phyloP scores from a whole-genome alignment of 192 early-diverging fungal genomes.

The Podila horticola region DNA sequence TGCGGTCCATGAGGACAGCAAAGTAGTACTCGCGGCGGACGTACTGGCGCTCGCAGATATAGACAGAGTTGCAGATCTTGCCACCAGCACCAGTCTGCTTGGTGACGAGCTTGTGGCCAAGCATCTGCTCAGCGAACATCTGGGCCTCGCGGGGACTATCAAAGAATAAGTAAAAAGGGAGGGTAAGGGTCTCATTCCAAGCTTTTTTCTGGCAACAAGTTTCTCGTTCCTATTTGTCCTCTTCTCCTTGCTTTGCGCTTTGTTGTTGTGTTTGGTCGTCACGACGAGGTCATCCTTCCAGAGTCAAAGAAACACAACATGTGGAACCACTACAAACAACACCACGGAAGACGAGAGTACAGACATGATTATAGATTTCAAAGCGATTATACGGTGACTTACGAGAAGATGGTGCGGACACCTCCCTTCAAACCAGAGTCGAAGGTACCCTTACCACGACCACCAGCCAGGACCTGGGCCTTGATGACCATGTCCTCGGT shows the following conservation, averaged over 20 bases:
- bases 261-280: too few relatives aligned
- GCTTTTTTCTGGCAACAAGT: too few relatives aligned
- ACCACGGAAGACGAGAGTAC: background rate
- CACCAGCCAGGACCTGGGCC: constrained; percentile 95
- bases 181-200: background rate
- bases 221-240: too few relatives aligned
- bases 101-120: constrained; percentile 97
- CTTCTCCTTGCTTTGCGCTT: too few relatives aligned
- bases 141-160: constrained; percentile 86
- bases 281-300: too few relatives aligned
- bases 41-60: constrained; percentile 96
- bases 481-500: constrained; percentile 80
- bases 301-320: too few relatives aligned
- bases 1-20: constrained; percentile 98
- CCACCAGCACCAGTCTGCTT: constrained; percentile 98
- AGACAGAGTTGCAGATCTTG: constrained; percentile 94
- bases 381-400: constrained; percentile 42
- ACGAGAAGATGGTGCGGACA: constrained; percentile 93
- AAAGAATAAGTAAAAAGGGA: background rate
- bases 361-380: too few relatives aligned
- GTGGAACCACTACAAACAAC: too few relatives aligned
- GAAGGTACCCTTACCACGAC: constrained; percentile 98
- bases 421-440: constrained; percentile 97
- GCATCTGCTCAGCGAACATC: constrained; percentile 92
- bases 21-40: constrained; percentile 99